Evolutionary conservation across 257 asterid genomes (phyloP), one percentile per base, ranked within the genome.

Genomic region (Handroanthus guayacan): DNA sequence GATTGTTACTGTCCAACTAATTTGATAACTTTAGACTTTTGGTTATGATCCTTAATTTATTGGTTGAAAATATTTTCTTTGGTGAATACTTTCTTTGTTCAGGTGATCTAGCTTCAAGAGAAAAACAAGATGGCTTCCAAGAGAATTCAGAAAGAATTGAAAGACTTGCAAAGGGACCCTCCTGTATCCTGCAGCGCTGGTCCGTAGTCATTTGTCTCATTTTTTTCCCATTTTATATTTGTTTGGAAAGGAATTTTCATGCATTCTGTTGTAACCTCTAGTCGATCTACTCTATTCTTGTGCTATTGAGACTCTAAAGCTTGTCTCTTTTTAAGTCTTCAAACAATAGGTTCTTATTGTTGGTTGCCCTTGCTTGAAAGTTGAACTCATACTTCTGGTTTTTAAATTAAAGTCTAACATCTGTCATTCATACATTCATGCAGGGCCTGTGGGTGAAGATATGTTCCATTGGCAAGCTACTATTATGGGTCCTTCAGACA

Each of bases 401-500:
- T 43, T 7, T 36, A 43, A 65, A 17, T 6, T 69, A 6, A 11
- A 18, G 55, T 36, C 9, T 39, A 68, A 34, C 45, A 34, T 51
- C 8, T 43, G 8, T 41, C 45, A 41, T 41, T 18, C 14, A 11
- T 72, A 51, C 31, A 66, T 14, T 64, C 39, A 48, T 80, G 69
- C 84, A 91, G 97, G 97, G 37, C 95, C 95, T 60, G 89, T 89
- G 44, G 97, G 92, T 34, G 88, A 83, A 69, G 97, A 91, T 69
- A 89, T 90, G 91, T 90, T 90, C 81, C 91, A 88, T 45, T 90
- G 93, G 92, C 91, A 90, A 77, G 96, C 96, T 58, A 90, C 96
- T 20, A 90, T 90, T 66, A 90, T 90, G 96, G 93, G 93, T 61
- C 96, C 96, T 38, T 63, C 89, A 0, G 96, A 88, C 34, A 88